Percentiles rank a stretch among this genome's conserved stretches.
These are phyloP conservation scores for Beauveria bassiana DNA, from an alignment of 2,329 filamentous ascomycete species.

Conservation along the genomic window DNA sequence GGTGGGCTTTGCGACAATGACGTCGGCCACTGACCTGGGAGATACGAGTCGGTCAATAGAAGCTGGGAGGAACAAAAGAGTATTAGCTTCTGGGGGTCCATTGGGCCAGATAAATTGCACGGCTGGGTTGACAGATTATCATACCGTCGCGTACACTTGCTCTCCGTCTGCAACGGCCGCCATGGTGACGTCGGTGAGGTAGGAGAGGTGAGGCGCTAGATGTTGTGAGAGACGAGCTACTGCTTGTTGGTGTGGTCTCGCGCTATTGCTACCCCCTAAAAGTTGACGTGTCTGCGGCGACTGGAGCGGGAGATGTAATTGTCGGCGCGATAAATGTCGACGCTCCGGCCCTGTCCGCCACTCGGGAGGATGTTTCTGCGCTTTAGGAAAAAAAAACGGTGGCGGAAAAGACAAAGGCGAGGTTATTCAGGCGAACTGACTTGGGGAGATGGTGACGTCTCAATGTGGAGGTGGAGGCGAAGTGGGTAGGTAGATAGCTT, in stretches of 20 bases:
- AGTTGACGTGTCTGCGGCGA: background rate
- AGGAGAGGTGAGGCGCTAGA: background rate
- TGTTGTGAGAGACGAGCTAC: background rate
- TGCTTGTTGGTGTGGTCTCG: background rate
- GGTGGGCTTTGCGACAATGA: slow-evolving; percentile 12
- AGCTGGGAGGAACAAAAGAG: slow-evolving; percentile 49
- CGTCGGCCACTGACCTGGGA: slow-evolving; percentile 60
- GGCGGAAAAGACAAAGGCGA: background rate
- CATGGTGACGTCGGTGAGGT: background rate
- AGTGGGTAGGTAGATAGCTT: background rate
- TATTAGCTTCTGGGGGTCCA: background rate
- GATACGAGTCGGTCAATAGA: slow-evolving; percentile 82
- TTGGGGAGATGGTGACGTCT: background rate
- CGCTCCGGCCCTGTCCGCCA: background rate
- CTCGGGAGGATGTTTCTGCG: background rate
- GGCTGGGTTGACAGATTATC: slow-evolving; percentile 13
- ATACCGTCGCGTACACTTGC: slow-evolving; percentile 51
- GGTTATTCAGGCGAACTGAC: background rate
- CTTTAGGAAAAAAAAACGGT: background rate
- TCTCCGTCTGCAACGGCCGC: slow-evolving; percentile 32
- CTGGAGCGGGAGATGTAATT: background rate
- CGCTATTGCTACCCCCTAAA: background rate
- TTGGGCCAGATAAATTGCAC: background rate
- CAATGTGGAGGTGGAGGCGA: slow-evolving; percentile 5
- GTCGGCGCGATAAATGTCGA: background rate